phyloP scores from a whole-genome alignment of 176 grass and related monocot genomes.

The Puya raimondii region DNA sequence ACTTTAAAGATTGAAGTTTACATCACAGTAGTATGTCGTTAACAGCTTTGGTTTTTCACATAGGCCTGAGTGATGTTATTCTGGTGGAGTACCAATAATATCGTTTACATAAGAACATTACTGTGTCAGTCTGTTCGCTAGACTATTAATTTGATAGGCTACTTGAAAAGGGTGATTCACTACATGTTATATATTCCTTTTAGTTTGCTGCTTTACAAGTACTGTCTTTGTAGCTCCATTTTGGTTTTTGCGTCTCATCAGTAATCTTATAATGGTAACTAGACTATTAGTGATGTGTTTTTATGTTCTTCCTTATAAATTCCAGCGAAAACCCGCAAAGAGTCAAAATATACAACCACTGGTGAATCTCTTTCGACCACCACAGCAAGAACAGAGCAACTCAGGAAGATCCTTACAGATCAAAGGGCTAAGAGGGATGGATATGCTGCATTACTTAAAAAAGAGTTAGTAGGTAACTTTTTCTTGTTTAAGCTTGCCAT shows the following conservation, averaged over 20 bases:
- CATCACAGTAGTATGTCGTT: too few species aligned
- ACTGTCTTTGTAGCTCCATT: not conserved
- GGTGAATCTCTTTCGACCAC: slow-evolving; percentile 37
- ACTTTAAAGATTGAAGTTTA: too few species aligned
- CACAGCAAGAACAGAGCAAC: slow-evolving; percentile 40
- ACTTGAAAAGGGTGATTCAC: too few species aligned
- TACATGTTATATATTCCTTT: too few species aligned
- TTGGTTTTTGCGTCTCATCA: not conserved
- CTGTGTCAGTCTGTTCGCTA: too few species aligned
- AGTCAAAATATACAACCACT: slow-evolving; percentile 23
- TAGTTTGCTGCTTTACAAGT: too few species aligned
- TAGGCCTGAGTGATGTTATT: too few species aligned
- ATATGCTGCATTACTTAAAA: slow-evolving; percentile 33
- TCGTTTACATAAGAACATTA: too few species aligned
- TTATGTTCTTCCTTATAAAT: not conserved
- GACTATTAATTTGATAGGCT: too few species aligned
- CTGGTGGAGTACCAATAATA: too few species aligned
- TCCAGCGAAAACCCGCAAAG: slow-evolving; percentile 44
- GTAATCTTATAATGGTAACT: not conserved
- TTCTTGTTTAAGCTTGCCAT: not conserved
- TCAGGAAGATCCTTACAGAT: slow-evolving; percentile 39
- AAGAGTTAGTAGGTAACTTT: slow-evolving; percentile 39
- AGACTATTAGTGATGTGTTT: not conserved
- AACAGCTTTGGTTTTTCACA: too few species aligned
- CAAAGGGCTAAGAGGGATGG: slow-evolving; percentile 44